These are phyloP conservation scores for Fusarium fracticaudum DNA, from an alignment of 2,329 filamentous ascomycete genomes.

Conservation along the genomic window DNA sequence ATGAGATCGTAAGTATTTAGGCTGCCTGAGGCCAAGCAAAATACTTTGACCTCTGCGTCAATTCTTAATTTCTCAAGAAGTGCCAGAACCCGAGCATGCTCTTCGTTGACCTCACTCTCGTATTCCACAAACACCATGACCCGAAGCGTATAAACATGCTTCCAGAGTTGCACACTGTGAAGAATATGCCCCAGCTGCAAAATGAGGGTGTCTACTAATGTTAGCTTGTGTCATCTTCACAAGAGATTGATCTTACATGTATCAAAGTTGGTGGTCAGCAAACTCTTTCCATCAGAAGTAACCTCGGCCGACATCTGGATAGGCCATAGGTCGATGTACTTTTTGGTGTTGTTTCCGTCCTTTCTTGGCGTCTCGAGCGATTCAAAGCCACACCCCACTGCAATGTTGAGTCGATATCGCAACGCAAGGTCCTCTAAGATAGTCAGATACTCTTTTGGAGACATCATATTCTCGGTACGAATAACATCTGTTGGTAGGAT, in stretches of 20 bases:
- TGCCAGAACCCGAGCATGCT: slow-evolving; percentile 75
- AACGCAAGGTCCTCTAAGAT: slow-evolving; percentile 84
- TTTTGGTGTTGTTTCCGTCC: slow-evolving; percentile 70
- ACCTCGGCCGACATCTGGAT: slow-evolving; percentile 94
- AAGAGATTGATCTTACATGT: slow-evolving; percentile 69
- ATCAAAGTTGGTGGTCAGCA: slow-evolving; percentile 89
- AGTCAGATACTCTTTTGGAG: slow-evolving; percentile 78
- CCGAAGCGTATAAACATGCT: slow-evolving; percentile 74
- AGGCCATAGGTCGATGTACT: slow-evolving; percentile 88
- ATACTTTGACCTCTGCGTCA: slow-evolving; percentile 80
- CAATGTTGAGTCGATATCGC: slow-evolving; percentile 83
- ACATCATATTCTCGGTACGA: slow-evolving; percentile 73
- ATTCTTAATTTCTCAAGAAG: slow-evolving; percentile 85
- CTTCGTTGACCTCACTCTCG: slow-evolving; percentile 83
- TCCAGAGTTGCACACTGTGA: slow-evolving; percentile 83
- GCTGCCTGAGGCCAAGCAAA: slow-evolving; percentile 80
- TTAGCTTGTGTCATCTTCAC: slow-evolving; percentile 3
- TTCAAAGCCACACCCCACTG: slow-evolving; percentile 84
- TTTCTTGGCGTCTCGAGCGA: slow-evolving; percentile 75
- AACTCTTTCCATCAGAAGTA: slow-evolving; percentile 69
- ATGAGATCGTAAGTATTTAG: slow-evolving; percentile 80
- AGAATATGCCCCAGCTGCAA: slow-evolving; percentile 87
- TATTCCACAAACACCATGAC: slow-evolving; percentile 92
- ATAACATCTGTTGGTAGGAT: slow-evolving; percentile 75
- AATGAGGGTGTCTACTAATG: slow-evolving; percentile 72